Base-by-base conservation (phyloP, 2,329 filamentous ascomycete genomes). In the Colletotrichum godetiae region DNA sequence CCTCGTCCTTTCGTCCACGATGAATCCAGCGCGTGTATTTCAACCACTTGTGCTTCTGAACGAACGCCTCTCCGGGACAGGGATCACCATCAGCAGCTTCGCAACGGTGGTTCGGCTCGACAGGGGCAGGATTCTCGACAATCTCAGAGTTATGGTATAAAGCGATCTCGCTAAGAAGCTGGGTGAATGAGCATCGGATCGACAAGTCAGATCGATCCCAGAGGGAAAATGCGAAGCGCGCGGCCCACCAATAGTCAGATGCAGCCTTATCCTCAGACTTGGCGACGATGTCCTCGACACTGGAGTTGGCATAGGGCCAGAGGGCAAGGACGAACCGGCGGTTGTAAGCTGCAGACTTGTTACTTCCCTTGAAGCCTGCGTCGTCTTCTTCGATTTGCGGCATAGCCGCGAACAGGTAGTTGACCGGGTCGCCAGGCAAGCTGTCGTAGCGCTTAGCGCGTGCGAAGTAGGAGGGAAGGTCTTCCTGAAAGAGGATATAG, bases 291-390 rank as follows among this genome's bases (percentile, higher is more conserved):
- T 27, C n/a, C 31, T 66, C 35, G 6, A 74, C 37, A 24, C 49
- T 53, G 1, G 74, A 75, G 56, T 75, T 75, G 56, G 68, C 67
- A 27, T 57, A 74, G 22, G 72, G 72, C 74, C 74, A 75, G 19
- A 75, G 52, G 15, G 72, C 72, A 5, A 52, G 49, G 24, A 46
- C 72, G 31, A 75, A n/a, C 12, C 55, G 29, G 11, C 62, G 61
- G 24, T 67, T 24, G 37, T 72, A 33, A 11, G 24, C 31, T 13
- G 57, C 61, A 4, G 35, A 13, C 1, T 49, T 37, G 1, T 19
- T 22, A 24, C n/a, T 15, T 5, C 15, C n/a, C 15, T 57, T 37
- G 27, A 59, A 13, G 24, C 53, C 59, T 10, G 35, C 13, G n/a
- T 74, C 67, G n/a, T 74, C 67, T 10, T 72, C 35, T 13, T 29